Evolutionary conservation across 495 filamentous ascomycete genomes (phyloP), one percentile per base, ranked within the genome.

Genomic region (Aspergillus sclerotioniger): DNA sequence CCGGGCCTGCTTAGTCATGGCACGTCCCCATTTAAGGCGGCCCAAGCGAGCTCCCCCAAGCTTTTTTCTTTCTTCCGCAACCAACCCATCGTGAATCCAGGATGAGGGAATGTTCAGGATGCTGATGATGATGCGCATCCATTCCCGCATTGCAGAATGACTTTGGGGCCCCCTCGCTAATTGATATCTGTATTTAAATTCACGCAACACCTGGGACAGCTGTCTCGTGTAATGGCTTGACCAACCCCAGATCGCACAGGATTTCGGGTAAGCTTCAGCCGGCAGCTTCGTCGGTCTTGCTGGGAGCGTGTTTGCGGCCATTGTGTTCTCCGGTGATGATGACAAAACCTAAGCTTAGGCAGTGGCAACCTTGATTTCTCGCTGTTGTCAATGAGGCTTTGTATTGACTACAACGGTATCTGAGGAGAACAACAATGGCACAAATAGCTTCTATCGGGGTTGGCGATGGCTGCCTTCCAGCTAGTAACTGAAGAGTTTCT

Each of bases 391-490:
- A 79, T 96, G 91, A 82, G 77, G 83, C 80, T 72, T 70, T 73
- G 69, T 83, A 84, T 39, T 81, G 91, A 96, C 92, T 96, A 96
- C 92, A 95, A 96, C 92, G 92, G 92, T 96, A 96, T 96, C 92
- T 96, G 92, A 96, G 84, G 81, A 80, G 75, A 76, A 62, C 55
- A 62, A 66, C 12, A 49, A 50, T 47, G 25, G 49, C 46, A 39
- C 37, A 50, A 41, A 55, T 17, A 32, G 53, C 39, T 57, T 61
- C 51, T 54, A 25, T 21, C 49, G 56, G 25, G 28, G 25, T 45
- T 47, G 35, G 20, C 29, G 25, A 19, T 50, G n/a, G 16, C 49
- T 51, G 17, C 21, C 47, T 49, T 6, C 31, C 7, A 32, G 32
- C 29, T 56, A 47, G 60, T 60, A 65, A 63, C 12, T 28, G 57